These are phyloP conservation scores for Ophiostoma populinum DNA, from an alignment of 2,329 filamentous ascomycete species.

Conservation along the genomic window DNA sequence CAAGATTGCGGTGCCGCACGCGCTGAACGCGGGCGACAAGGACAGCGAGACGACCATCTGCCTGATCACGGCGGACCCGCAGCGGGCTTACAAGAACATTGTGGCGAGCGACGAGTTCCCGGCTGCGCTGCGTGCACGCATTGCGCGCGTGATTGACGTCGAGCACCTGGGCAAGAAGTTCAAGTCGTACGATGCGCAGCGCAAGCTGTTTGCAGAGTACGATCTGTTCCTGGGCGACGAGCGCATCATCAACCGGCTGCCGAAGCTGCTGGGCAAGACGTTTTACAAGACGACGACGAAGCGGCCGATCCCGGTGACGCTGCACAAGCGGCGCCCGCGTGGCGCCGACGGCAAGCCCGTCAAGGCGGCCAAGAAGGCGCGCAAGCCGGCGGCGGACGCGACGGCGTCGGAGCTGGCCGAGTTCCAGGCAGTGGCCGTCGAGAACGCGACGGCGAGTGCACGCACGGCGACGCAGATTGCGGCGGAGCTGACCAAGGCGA, in stretches of 20 bases:
- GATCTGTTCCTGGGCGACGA: constrained; percentile 92
- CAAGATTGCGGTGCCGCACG: constrained; percentile 65
- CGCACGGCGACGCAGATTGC: constrained; percentile 51
- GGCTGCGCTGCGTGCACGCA: constrained; percentile 43
- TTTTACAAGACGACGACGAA: constrained; percentile 78
- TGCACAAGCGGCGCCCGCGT: constrained; percentile 45
- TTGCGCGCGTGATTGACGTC: constrained; percentile 64
- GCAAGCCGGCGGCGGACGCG: constrained; percentile 28
- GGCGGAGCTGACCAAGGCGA: constrained; percentile 62
- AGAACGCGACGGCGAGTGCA: constrained; percentile 17
- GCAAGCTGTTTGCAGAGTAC: constrained; percentile 70
- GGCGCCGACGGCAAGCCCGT: constrained; percentile 39
- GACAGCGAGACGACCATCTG: constrained; percentile 52
- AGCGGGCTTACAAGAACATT: constrained; percentile 81
- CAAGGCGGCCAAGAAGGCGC: constrained; percentile 34
- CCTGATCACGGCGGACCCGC: constrained; percentile 57
- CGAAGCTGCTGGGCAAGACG: constrained; percentile 68
- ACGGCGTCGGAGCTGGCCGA: constrained; percentile 69
- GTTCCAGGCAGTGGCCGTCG: constrained; percentile 55
- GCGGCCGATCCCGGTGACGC: constrained; percentile 66
- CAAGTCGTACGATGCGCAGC: constrained; percentile 71
- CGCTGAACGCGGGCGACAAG: constrained; percentile 34
- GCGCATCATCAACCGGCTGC: constrained; percentile 58
- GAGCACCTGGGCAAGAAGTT: constrained; percentile 69
- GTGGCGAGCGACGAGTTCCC: constrained; percentile 60